These are phyloP conservation scores for Bruguiera gymnorhiza DNA, from an alignment of 345 rosid species.

Conservation along the genomic window DNA sequence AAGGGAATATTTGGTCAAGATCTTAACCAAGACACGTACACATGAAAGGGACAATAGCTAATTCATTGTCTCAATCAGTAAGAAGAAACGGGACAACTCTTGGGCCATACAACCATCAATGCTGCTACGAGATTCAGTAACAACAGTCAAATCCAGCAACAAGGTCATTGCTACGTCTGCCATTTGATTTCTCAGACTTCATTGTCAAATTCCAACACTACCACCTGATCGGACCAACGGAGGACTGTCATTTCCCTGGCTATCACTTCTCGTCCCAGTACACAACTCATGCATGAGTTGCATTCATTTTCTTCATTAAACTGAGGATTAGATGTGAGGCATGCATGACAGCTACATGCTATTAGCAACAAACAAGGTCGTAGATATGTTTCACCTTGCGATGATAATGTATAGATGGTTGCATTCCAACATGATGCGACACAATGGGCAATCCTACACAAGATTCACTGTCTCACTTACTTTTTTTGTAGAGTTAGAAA, in stretches of 20 bases:
- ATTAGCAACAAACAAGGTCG: too few relatives aligned
- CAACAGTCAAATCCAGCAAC: background rate
- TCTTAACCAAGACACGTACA: background rate
- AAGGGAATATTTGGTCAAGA: slow-evolving; percentile 2
- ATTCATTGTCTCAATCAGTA: background rate
- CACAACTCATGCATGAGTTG: too few relatives aligned
- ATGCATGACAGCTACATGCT: too few relatives aligned
- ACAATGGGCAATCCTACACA: too few relatives aligned
- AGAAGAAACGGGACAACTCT: background rate
- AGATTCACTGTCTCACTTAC: too few relatives aligned
- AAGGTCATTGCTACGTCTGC: background rate
- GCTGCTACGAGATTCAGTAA: background rate
- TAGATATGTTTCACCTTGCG: too few relatives aligned
- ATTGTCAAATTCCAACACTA: slow-evolving; percentile 2
- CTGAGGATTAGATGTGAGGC: too few relatives aligned
- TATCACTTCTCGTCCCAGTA: background rate
- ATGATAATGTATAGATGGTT: too few relatives aligned
- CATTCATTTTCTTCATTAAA: too few relatives aligned
- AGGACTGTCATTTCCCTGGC: background rate
- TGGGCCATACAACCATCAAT: slow-evolving; percentile 5
- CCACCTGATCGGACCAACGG: background rate
- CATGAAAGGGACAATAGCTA: background rate
- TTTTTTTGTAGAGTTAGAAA: too few relatives aligned
- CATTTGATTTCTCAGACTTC: background rate
- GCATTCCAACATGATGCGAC: too few relatives aligned